phyloP scores from a whole-genome alignment of 1,139 yeast species.

The Scheffersomyces lignicola region DNA sequence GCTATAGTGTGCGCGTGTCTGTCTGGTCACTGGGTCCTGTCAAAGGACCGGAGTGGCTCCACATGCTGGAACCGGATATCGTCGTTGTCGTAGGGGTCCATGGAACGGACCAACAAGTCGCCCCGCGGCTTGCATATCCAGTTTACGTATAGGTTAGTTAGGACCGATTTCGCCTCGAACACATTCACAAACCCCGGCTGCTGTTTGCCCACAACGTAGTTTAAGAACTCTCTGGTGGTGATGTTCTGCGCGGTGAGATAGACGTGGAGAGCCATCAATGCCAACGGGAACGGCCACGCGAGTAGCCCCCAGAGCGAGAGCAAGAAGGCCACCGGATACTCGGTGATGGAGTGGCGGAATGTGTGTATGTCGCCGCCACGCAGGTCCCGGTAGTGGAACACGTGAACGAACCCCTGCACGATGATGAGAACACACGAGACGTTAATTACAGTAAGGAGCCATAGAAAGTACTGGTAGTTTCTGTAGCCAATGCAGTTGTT shows the following conservation, averaged over 20 bases:
- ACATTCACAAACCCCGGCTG: conserved; percentile 36
- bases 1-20: too few relatives aligned
- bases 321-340: conserved; percentile 46
- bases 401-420: conserved; percentile 26
- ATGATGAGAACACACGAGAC: conserved; percentile 23
- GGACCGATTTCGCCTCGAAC: conserved; percentile 37
- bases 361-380: conserved; percentile 8
- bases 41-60: conserved; percentile 18
- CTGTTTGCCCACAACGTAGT: conserved; percentile 26
- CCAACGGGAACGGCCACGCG: conserved; percentile 51
- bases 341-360: conserved; percentile 22
- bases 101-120: conserved; percentile 33
- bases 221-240: conserved; percentile 69
- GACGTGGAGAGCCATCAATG: conserved; percentile 54
- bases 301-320: conserved; percentile 48
- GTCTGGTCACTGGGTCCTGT: too few relatives aligned
- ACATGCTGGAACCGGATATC: conserved; percentile 45
- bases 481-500: conserved; percentile 44
- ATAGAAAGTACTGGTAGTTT: conserved; percentile 37
- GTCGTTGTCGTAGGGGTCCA: conserved; percentile 34
- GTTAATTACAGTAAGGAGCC: conserved; percentile 34
- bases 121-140: conserved; percentile 56
- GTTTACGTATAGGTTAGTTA: conserved; percentile 42
- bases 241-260: conserved; percentile 57
- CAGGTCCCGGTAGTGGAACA: conserved; percentile 25